phyloP scores from a whole-genome alignment of 1,284 basidiomycete genomes.

The Neotropicomus parvogracilis region DNA sequence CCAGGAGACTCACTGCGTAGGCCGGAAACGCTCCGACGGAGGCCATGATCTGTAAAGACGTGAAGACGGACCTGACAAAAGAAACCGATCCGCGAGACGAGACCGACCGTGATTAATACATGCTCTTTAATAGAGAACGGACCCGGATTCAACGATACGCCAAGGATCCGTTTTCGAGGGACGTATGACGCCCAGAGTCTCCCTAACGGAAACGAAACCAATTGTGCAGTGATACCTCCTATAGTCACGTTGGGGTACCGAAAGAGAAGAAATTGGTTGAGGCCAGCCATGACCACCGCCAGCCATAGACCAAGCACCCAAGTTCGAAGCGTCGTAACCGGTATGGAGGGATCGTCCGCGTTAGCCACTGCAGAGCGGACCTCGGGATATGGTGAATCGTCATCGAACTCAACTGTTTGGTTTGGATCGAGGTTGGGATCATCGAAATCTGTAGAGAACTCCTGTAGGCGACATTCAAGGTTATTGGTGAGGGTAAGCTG shows the following conservation, averaged over 20 bases:
- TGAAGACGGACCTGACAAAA: background rate
- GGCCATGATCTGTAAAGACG: conserved; percentile 46
- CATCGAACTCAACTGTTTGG: conserved; percentile 31
- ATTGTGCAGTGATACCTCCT: conserved; percentile 47
- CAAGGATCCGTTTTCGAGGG: conserved; percentile 49
- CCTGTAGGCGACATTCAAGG: conserved; percentile 4
- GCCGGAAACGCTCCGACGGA: conserved; percentile 43
- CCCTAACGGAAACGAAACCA: conserved; percentile 58
- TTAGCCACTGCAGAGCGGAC: conserved; percentile 43
- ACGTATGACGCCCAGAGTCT: conserved; percentile 46
- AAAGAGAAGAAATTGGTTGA: conserved; percentile 58
- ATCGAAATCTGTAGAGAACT: conserved; percentile 25
- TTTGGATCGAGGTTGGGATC: conserved; percentile 50
- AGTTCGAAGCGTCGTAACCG: conserved; percentile 27
- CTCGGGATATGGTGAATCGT: conserved; percentile 42
- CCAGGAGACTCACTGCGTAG: conserved; percentile 35
- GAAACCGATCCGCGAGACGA: background rate
- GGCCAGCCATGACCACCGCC: conserved; percentile 49
- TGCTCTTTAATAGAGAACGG: conserved; percentile 79
- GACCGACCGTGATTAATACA: conserved; percentile 49
- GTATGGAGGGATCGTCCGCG: conserved; percentile 39
- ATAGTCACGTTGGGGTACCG: conserved; percentile 50
- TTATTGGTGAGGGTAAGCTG: background rate
- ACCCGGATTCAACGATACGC: conserved; percentile 60
- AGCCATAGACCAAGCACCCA: conserved; percentile 44